These are phyloP conservation scores for Ascocoryne sarcoides DNA, from an alignment of 2,329 filamentous ascomycete species.

Conservation along the genomic window DNA sequence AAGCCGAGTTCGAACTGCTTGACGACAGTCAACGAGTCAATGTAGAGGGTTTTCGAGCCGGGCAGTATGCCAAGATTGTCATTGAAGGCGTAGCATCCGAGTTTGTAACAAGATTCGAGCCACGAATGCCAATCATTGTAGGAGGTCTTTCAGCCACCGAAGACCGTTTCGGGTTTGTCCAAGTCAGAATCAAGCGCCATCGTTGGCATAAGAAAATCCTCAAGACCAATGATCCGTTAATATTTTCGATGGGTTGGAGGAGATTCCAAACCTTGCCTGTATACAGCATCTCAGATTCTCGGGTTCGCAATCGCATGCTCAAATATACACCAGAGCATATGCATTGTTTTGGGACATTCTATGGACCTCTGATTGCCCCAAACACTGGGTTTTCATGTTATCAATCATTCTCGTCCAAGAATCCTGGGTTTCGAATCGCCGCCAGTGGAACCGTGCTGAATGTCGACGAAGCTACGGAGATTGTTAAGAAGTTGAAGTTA, in stretches of 20 bases:
- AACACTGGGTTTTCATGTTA: conserved; percentile 95
- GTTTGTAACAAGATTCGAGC: conserved; percentile 75
- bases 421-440: conserved; percentile 85
- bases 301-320: conserved; percentile 91
- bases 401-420: conserved; percentile 76
- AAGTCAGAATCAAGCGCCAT: conserved; percentile 93
- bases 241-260: conserved; percentile 94
- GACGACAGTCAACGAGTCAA: conserved; percentile 75
- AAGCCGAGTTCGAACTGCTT: conserved; percentile 79
- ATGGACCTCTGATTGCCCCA: conserved; percentile 87
- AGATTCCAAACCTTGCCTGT: conserved; percentile 88
- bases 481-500: conserved; percentile 98
- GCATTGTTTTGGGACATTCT: conserved; percentile 96
- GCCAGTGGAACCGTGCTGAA: conserved; percentile 89
- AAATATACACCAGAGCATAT: conserved; percentile 99
- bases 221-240: conserved; percentile 94
- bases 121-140: conserved; percentile 74
- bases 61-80: conserved; percentile 86
- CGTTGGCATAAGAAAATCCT: conserved; percentile 99
- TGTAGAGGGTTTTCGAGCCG: conserved; percentile 85
- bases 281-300: conserved; percentile 90
- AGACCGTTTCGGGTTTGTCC: conserved; percentile 90
- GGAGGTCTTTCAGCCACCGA: conserved; percentile 91
- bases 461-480: conserved; percentile 92
- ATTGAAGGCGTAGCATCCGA: conserved; percentile 85